These are phyloP conservation scores for Cryptococcus sp. DNA, from an alignment of 1,284 basidiomycete species.

Conservation along the genomic window DNA sequence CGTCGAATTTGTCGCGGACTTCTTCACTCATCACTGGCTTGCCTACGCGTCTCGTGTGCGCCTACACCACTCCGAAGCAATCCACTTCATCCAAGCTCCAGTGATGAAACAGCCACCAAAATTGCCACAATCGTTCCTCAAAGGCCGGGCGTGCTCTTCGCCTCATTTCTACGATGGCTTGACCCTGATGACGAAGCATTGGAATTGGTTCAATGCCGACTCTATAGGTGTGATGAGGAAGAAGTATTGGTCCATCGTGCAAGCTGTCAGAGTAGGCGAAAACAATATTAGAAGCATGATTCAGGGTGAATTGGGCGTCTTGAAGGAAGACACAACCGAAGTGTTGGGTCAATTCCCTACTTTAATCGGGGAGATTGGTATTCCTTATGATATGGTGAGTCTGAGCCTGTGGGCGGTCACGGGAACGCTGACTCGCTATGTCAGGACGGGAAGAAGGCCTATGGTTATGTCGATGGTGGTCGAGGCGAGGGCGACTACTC, in stretches of 20 bases:
- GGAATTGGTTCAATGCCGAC: constrained; percentile 91
- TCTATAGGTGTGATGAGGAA: constrained; percentile 72
- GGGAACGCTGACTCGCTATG: neutral
- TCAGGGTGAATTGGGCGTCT: constrained; percentile 77
- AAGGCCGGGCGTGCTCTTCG: constrained; percentile 74
- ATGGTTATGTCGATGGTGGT: constrained; percentile 77
- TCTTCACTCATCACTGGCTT: constrained; percentile 77
- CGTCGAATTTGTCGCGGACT: constrained; percentile 69
- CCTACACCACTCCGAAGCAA: constrained; percentile 73
- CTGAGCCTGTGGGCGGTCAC: constrained; percentile 14
- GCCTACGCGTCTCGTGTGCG: constrained; percentile 69
- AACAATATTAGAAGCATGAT: constrained; percentile 76
- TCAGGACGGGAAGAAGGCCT: constrained; percentile 71
- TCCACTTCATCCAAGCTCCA: constrained; percentile 88
- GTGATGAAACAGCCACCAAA: constrained; percentile 76
- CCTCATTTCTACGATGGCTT: constrained; percentile 96
- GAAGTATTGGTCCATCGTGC: constrained; percentile 67
- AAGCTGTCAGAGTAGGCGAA: constrained; percentile 69
- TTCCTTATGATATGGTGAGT: constrained; percentile 78
- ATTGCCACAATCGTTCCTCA: constrained; percentile 63
- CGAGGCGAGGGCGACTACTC: constrained; percentile 76
- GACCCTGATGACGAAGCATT: constrained; percentile 70
- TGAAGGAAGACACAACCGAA: constrained; percentile 66
- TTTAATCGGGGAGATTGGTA: constrained; percentile 93
- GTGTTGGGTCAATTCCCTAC: constrained; percentile 74